Percentiles rank a stretch among this genome's conserved stretches.
Evolutionary conservation across 177 flowering plant genomes (phyloP).

Genomic region (Vitis hybrid): DNA sequence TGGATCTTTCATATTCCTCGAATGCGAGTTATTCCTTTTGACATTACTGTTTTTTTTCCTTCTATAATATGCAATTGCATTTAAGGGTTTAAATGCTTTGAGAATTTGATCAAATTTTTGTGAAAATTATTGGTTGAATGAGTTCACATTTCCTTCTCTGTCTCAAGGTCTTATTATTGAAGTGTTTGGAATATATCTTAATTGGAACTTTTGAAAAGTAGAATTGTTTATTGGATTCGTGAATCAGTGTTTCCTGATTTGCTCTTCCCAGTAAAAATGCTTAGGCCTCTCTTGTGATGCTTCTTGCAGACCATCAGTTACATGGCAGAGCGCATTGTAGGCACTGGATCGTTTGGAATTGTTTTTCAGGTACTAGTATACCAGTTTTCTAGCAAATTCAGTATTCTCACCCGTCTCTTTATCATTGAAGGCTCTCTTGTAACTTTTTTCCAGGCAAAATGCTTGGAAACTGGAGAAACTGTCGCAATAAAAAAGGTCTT

Average conservation of each 20-base stretch:
- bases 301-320: slow-evolving; percentile 52
- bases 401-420: background rate
- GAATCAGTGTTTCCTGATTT: background rate
- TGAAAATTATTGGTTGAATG: no score
- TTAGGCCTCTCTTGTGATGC: slow-evolving; percentile 4
- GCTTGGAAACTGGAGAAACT: slow-evolving; percentile 83
- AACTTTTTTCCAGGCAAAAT: slow-evolving; percentile 59
- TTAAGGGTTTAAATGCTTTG: no score
- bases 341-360: slow-evolving; percentile 87
- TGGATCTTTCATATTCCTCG: background rate
- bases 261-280: background rate
- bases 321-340: slow-evolving; percentile 95
- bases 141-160: no score
- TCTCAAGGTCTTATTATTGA: no score
- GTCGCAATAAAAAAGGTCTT: slow-evolving; percentile 89
- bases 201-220: background rate
- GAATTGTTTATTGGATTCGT: background rate
- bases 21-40: background rate
- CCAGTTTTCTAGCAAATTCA: background rate
- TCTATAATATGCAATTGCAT: no score
- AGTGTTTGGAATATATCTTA: background rate
- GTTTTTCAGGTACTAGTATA: slow-evolving; percentile 72
- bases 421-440: background rate
- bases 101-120: no score
- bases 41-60: no score